Evolutionary conservation across 805 yeast genomes (phyloP).

Genomic region (Wickerhamiella qilinensis): DNA sequence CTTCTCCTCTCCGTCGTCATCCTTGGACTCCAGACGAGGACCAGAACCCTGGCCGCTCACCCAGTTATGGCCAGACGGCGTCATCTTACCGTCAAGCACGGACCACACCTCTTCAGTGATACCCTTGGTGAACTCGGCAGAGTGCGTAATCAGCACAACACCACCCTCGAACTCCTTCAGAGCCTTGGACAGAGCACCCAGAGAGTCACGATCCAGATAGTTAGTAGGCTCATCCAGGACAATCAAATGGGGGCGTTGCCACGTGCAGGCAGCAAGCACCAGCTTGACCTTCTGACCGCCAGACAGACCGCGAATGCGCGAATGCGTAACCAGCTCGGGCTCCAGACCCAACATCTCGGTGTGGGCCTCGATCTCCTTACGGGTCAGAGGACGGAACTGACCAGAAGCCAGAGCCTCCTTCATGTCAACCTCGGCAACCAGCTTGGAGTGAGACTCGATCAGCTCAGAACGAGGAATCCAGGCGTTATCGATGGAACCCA

Average conservation of each 20-base stretch:
- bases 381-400: slow-evolving; percentile 99
- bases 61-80: slow-evolving; percentile 99
- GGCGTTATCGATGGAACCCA: slow-evolving; percentile 99
- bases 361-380: slow-evolving; percentile 99
- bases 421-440: slow-evolving; percentile 99
- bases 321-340: slow-evolving; percentile 97
- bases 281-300: slow-evolving; percentile 99
- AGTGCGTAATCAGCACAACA: slow-evolving; percentile 98
- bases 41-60: slow-evolving; percentile 99
- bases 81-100: slow-evolving; percentile 93
- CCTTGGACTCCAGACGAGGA: slow-evolving; percentile 98
- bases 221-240: slow-evolving; percentile 99
- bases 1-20: slow-evolving; percentile 86
- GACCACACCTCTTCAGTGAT: slow-evolving; percentile 99
- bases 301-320: slow-evolving; percentile 99
- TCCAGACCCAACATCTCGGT: slow-evolving; percentile 98
- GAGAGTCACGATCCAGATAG: slow-evolving; percentile 97
- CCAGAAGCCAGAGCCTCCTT: slow-evolving; percentile 99
- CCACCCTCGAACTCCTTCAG: slow-evolving; percentile 99
- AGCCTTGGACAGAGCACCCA: slow-evolving; percentile 99
- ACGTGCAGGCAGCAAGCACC: slow-evolving; percentile 98
- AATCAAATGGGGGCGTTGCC: slow-evolving; percentile 99
- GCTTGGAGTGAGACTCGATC: slow-evolving; percentile 91
- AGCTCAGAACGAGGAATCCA: slow-evolving; percentile 99
- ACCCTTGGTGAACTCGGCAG: slow-evolving; percentile 99